These are phyloP conservation scores for Lupinus albus DNA, from an alignment of 306 rosid species.

Conservation along the genomic window DNA sequence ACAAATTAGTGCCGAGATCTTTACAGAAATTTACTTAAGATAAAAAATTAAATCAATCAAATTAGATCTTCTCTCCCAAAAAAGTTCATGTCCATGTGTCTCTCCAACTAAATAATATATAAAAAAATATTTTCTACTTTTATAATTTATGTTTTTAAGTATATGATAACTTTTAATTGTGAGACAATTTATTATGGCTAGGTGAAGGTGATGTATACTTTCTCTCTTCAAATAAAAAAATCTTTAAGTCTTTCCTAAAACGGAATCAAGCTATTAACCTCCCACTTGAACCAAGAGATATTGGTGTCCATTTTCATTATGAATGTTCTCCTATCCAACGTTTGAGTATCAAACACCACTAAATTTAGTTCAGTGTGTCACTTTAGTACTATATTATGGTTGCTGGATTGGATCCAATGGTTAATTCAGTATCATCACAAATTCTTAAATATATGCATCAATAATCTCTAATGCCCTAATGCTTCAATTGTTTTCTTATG, in stretches of 20 bases:
- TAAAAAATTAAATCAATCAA: too few species aligned
- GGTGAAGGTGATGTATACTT: background rate
- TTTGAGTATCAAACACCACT: constrained; percentile 29
- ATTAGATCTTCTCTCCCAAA: too few species aligned
- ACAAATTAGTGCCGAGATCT: constrained; percentile 34
- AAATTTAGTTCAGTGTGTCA: constrained; percentile 9
- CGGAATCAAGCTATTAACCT: too few species aligned
- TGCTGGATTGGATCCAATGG: constrained; percentile 41
- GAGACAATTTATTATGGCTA: too few species aligned
- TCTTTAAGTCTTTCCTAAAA: too few species aligned
- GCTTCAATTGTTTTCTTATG: constrained; percentile 27
- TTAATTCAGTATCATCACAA: constrained; percentile 19
- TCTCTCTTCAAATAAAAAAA: constrained; percentile 15
- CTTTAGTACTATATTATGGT: constrained; percentile 6
- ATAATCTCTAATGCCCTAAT: constrained; percentile 4
- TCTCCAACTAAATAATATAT: too few species aligned
- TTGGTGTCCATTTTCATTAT: constrained; percentile 25
- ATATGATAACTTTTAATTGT: too few species aligned
- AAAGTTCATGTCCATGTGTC: too few species aligned
- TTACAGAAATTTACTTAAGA: too few species aligned
- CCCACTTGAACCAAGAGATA: too few species aligned
- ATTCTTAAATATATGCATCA: constrained; percentile 18
- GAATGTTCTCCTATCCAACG: constrained; percentile 17
- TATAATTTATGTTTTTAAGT: too few species aligned
- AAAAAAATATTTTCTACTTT: too few species aligned